Base-by-base conservation (phyloP, 1,284 basidiomycete genomes). In the Cryptococcus hybrid region DNA sequence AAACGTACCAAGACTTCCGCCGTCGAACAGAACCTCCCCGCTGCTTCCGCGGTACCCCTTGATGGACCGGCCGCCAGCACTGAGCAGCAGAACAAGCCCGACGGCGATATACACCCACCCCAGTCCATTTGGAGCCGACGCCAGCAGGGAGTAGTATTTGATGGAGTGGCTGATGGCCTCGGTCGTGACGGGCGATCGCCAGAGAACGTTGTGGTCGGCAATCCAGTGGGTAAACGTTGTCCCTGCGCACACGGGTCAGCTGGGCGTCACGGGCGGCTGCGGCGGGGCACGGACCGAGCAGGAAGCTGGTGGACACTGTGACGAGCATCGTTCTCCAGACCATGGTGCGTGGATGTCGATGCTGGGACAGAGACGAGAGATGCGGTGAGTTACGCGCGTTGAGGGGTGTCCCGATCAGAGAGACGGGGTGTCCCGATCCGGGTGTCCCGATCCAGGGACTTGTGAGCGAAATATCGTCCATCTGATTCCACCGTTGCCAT, bases 201-300 rank as follows among this genome's bases (percentile, higher is more conserved):
- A 76, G n/a, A 76, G 65, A 12, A 75, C 70, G 55, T 75, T 71
- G 60, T 76, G 75, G 54, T 76, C 75, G 9, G 69, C 75, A 47
- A 76, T 74, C 75, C 75, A 76, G 60, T 75, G 73, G 9, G 73
- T 70, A 52, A 75, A 76, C 3, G 75, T 76, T 6, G 75, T 75
- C 12, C 75, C 75, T 76, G 60, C 18, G 47, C 11, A 44, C 11
- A 34, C 1, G 48, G 9, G 34, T 43, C 5, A 51, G 50, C n/a
- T 43, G 51, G 30, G 40, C 2, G 30, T 5, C 30, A 42, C n/a
- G 13, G 7, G 3, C 13, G 52, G 6, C 34, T 15, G 36, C 7
- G 39, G 24, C 38, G 24, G 24, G 52, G 9, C 35, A 42, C n/a
- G 15, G 30, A 74, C 75, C 75, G 1, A 76, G 64, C 45, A 76